Conservation (phyloP, 164 flowering plant species). For the Aristolochia fimbriata region DNA sequence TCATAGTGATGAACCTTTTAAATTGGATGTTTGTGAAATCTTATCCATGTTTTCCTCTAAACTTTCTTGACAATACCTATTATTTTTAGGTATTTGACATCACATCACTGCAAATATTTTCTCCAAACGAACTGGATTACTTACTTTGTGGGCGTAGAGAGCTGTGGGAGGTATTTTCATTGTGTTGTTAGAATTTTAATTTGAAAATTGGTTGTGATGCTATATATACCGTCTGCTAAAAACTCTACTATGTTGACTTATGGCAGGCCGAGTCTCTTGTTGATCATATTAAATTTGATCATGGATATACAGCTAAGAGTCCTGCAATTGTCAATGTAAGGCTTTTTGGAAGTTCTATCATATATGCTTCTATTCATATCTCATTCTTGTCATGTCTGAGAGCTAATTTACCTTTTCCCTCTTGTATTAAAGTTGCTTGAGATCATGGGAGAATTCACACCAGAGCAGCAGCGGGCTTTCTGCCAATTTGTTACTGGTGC, state of each 20-base stretch:
- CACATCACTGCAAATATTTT: conserved; percentile 77
- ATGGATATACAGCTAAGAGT: conserved; percentile 95
- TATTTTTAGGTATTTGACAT: conserved; percentile 77
- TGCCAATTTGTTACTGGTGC: conserved; percentile 99
- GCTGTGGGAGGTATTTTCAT: conserved; percentile 75
- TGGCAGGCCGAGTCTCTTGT: conserved; percentile 81
- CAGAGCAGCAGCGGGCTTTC: conserved; percentile 92
- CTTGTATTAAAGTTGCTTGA: conserved; percentile 64
- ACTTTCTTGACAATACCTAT: background rate
- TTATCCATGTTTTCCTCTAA: background rate
- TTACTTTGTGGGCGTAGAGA: conserved; percentile 95
- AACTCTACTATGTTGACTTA: background rate
- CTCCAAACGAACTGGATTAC: conserved; percentile 79
- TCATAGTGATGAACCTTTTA: background rate
- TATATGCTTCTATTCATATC: background rate
- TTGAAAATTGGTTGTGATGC: background rate
- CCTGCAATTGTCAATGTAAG: conserved; percentile 78
- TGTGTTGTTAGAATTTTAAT: background rate
- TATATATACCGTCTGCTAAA: background rate
- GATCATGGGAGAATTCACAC: conserved; percentile 92
- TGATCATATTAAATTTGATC: conserved; percentile 96
- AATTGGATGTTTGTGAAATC: background rate
- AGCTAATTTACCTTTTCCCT: background rate
- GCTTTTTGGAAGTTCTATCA: background rate
- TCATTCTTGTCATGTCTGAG: background rate